Evolutionary conservation across 306 rosid genomes (phyloP), one percentile per base, ranked within the genome.

Genomic region (Fagus sylvatica): DNA sequence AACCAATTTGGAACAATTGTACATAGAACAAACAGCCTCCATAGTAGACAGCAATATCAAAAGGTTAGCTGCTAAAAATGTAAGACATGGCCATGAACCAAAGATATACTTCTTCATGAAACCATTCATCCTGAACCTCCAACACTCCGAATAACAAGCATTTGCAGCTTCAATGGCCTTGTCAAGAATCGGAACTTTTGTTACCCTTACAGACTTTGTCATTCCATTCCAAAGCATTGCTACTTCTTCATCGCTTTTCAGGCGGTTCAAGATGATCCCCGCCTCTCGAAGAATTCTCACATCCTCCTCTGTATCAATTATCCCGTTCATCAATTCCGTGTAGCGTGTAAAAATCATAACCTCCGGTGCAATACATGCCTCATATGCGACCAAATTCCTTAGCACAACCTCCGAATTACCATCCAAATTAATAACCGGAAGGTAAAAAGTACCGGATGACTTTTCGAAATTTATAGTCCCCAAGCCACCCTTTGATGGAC

Each of bases 341-440:
- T 64, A 75, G 32, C 73, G 79, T 36, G 79, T 64, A 4, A 65
- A 53, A 33, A 36, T 5, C 79, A 64, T 62, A 6, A 32, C 22
- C 2, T 65, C 72, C 1, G 72, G 72, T 12, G 57, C 79, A 19
- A 51, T 59, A 37, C 57, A 65, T 5, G 79, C 73, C 39, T 75
- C 73, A 16, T 62, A 75, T 6, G 79, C 79, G 39, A 75, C 79
- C 4, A 75, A 55, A 49, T 76, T 76, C 40, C 73, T 49, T 5
- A 76, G 10, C 2, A 76, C 64, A 6, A 76, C 73, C 19, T 76
- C 79, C 4, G 73, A 64, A 33, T 76, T 65, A 10, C 36, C 65
- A 43, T 76, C 46, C 15, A 76, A 19, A 3, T 66, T 51, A 36
- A 75, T 37, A 4, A 22, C 64, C 0, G 79, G 79, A 51, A 64